These are phyloP conservation scores for Strigomonas galati DNA, from an alignment of 208 protist genomes.

Conservation along the genomic window DNA sequence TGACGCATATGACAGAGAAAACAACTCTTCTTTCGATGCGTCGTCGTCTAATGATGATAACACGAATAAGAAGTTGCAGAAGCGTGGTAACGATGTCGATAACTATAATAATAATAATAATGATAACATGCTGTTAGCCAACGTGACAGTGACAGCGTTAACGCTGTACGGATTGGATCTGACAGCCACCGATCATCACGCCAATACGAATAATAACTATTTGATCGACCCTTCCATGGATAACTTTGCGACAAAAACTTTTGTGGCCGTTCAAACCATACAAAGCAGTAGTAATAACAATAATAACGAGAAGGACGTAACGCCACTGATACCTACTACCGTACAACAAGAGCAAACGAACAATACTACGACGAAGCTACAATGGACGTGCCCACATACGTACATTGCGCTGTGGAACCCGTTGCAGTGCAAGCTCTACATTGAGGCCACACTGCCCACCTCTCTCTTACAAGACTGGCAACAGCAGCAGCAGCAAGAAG, in stretches of 20 bases:
- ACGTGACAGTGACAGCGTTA: not conserved
- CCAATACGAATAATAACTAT: not conserved
- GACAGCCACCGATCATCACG: too few relatives aligned
- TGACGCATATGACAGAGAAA: not conserved
- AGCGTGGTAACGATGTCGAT: too few relatives aligned
- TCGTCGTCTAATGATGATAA: too few relatives aligned
- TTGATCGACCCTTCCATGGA: not conserved
- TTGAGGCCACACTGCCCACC: not conserved
- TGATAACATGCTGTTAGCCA: not conserved
- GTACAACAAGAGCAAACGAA: too few relatives aligned
- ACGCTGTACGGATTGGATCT: not conserved
- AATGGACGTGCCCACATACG: not conserved
- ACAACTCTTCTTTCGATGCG: too few relatives aligned
- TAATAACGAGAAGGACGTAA: too few relatives aligned
- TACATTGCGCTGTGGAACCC: not conserved
- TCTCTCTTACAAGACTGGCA: not conserved
- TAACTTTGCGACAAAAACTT: not conserved
- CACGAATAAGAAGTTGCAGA: too few relatives aligned
- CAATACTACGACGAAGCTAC: too few relatives aligned
- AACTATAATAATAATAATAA: too few relatives aligned
- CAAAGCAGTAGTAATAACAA: too few relatives aligned
- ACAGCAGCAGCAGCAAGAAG: not conserved
- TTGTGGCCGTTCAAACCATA: not conserved
- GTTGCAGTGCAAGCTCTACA: not conserved
- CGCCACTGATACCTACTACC: too few relatives aligned